Conservation (phyloP, 2,329 filamentous ascomycete genomes). For the Tolypocladium amazonense region DNA sequence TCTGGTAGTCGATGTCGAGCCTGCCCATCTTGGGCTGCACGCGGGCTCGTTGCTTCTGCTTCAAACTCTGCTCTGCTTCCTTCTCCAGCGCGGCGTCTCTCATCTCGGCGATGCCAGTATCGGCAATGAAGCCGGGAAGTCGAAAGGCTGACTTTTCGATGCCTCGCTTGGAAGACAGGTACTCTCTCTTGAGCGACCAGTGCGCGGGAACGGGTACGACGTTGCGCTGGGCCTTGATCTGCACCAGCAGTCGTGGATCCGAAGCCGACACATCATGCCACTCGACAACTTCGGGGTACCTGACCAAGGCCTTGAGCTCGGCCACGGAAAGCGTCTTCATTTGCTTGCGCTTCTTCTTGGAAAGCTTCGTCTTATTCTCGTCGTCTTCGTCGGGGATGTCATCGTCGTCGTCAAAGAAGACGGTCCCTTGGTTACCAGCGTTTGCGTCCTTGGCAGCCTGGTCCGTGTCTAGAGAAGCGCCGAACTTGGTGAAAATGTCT, state of each 20-base stretch:
- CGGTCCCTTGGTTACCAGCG: conserved; percentile 67
- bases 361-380: conserved; percentile 61
- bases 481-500: conserved; percentile 72
- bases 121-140: conserved; percentile 90
- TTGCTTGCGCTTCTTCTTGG: conserved; percentile 91
- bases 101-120: conserved; percentile 97
- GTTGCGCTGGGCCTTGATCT: conserved; percentile 92
- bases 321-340: conserved; percentile 88
- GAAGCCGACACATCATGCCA: conserved; percentile 93
- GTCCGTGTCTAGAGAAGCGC: conserved; percentile 52
- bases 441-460: conserved; percentile 53
- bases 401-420: conserved; percentile 75
- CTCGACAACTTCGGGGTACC: conserved; percentile 87
- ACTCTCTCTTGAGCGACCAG: conserved; percentile 95
- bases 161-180: conserved; percentile 91
- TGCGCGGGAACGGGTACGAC: conserved; percentile 89
- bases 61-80: conserved; percentile 80
- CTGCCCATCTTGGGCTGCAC: conserved; percentile 95
- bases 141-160: conserved; percentile 92
- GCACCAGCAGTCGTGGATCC: conserved; percentile 79
- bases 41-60: conserved; percentile 90
- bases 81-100: conserved; percentile 93
- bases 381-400: conserved; percentile 82
- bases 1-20: conserved; percentile 96
- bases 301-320: conserved; percentile 85